These are phyloP conservation scores for Pezicula rhizophila DNA, from an alignment of 2,329 filamentous ascomycete genomes.

Conservation along the genomic window DNA sequence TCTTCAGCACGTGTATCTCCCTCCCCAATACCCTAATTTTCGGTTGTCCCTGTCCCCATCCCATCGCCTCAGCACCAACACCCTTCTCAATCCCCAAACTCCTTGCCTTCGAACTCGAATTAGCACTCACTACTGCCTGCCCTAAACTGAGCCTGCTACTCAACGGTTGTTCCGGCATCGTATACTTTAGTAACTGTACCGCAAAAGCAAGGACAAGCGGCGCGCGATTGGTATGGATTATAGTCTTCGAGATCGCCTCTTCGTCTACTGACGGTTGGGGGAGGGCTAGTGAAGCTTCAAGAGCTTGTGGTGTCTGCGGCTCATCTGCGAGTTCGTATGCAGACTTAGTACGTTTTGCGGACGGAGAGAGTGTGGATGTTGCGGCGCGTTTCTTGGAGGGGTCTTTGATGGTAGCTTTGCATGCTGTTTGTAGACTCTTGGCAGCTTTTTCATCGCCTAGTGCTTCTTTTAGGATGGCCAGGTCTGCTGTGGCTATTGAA, in stretches of 20 bases:
- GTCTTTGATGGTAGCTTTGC: constrained; percentile 17
- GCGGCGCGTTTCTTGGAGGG: constrained; percentile 19
- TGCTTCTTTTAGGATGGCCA: constrained; percentile 16
- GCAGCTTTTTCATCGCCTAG: constrained; percentile 25
- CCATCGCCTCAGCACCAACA: constrained; percentile 59
- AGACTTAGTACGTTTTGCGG: constrained; percentile 21
- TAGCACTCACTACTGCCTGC: constrained; percentile 77
- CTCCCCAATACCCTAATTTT: constrained; percentile 66
- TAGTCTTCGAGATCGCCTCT: constrained; percentile 49
- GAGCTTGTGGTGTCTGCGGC: constrained; percentile 41
- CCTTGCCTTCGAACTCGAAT: constrained; percentile 70
- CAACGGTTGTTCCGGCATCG: constrained; percentile 78
- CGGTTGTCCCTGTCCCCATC: constrained; percentile 67
- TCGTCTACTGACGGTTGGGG: constrained; percentile 50
- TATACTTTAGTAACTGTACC: constrained; percentile 66
- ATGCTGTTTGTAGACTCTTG: constrained; percentile 24
- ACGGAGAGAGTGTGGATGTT: constrained; percentile 8
- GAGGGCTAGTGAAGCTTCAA: constrained; percentile 57
- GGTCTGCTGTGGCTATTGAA: constrained; percentile 19
- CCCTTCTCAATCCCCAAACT: constrained; percentile 66
- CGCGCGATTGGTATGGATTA: constrained; percentile 70
- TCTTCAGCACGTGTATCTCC: constrained; percentile 68
- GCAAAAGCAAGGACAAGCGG: constrained; percentile 79
- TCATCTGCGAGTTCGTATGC: constrained; percentile 22
- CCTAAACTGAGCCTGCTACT: constrained; percentile 80